Base-by-base conservation (phyloP, 495 filamentous ascomycete genomes). In the Filosporella fistucella region DNA sequence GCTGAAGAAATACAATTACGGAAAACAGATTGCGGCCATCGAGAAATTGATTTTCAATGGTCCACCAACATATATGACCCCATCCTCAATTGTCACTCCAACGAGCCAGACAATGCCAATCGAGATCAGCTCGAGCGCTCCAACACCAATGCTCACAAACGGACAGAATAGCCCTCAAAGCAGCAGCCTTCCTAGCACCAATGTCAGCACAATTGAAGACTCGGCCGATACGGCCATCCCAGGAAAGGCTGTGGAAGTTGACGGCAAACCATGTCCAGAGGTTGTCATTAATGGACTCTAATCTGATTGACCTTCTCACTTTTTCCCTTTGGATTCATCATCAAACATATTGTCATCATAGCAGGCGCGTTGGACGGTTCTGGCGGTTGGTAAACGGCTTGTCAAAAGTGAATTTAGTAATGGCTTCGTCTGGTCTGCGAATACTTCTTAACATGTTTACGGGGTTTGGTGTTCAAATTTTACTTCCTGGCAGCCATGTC, bases 11-110 rank as follows among this genome's bases (percentile, higher is more conserved):
- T 78, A 74, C 46, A 80, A 78, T 52, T 84, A 80, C 47, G 85
- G 85, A 36, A 91, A 91, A 58, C 88, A 95, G 60, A 81, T 94
- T 23, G 68, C 73, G 4, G 81, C 80, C 2, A 77, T 88, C 18
- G 84, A 87, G 48, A 77, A 80, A 45, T 63, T 87, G 37, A 72
- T 81, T 38, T 72, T 69, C 56, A 72, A 69, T 3, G 60, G 58
- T 4, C 57, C 63, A 9, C 41, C 33, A 23, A 38, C 52, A 24
- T 49, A 46, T 36, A 39, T 49, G 17, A 36, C 21, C 8, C 52
- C 57, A 7, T 50, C 59, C 3, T 47, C 60, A 35, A 54, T 62
- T 10, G 47, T 52, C 1, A 35, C 61, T 21, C 40, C 59, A 54
- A 13, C 42, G 14, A 16, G 24, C 38, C 50, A 53, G 34, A 44